Evolutionary conservation across 805 yeast genomes (phyloP).

Genomic region (Clavispora asparagi): DNA sequence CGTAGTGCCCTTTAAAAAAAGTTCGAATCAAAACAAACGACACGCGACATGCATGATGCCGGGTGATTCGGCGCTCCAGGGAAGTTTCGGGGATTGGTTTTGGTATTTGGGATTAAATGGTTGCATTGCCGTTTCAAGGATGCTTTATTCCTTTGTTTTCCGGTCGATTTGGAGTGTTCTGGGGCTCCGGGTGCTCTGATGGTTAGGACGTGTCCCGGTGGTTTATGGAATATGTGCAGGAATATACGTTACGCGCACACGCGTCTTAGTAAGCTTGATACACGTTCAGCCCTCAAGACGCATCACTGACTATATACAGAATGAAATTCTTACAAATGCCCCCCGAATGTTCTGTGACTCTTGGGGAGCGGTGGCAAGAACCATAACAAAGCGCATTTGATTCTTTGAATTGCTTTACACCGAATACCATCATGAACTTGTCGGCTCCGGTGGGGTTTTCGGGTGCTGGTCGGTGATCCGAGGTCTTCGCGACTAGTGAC

Average conservation of each 20-base stretch:
- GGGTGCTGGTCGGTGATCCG: too few species aligned
- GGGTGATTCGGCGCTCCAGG: not conserved
- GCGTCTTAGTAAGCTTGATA: conserved; percentile 2
- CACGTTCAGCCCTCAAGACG: not conserved
- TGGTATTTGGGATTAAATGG: too few species aligned
- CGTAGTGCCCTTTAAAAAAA: conserved; percentile 7
- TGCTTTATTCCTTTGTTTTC: not conserved
- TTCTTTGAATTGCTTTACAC: too few species aligned
- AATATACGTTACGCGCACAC: conserved; percentile 2
- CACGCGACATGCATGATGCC: conserved; percentile 4
- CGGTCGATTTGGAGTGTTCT: not conserved
- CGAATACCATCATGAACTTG: too few species aligned
- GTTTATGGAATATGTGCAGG: not conserved
- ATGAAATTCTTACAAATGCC: too few species aligned
- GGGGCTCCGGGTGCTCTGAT: not conserved
- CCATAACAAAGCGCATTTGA: too few species aligned
- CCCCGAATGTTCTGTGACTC: too few species aligned
- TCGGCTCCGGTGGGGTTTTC: too few species aligned
- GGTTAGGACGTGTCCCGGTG: not conserved
- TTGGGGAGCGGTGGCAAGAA: too few species aligned
- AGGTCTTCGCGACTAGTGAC: too few species aligned
- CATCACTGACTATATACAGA: not conserved
- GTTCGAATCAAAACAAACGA: conserved; percentile 3
- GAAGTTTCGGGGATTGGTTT: too few species aligned
- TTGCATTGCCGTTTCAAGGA: too few species aligned